phyloP scores from a whole-genome alignment of 2,329 filamentous ascomycete species.

The Curvularia sp. region DNA sequence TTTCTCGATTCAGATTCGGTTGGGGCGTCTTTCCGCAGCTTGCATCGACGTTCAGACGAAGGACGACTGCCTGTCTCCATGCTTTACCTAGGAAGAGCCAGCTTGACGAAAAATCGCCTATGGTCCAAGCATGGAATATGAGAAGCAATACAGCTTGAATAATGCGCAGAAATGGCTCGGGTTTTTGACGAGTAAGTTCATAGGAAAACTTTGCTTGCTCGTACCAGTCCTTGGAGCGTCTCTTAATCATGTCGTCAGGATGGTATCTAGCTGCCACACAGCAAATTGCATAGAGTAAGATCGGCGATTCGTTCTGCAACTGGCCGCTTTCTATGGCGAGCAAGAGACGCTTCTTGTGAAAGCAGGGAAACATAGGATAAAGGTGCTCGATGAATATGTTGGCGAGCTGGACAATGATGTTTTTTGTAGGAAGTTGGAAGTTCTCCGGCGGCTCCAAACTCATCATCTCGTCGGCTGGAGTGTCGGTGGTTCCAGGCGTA shows the following conservation, averaged over 20 bases:
- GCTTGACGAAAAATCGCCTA: slow-evolving; percentile 39
- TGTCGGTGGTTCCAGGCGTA: neutral
- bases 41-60: slow-evolving; percentile 27
- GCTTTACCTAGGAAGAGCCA: slow-evolving; percentile 44
- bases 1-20: slow-evolving; percentile 8
- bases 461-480: neutral
- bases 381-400: slow-evolving; percentile 37
- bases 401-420: slow-evolving; percentile 29
- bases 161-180: slow-evolving; percentile 29
- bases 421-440: slow-evolving; percentile 25
- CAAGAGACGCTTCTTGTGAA: slow-evolving; percentile 35
- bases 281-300: slow-evolving; percentile 39
- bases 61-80: slow-evolving; percentile 41
- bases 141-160: slow-evolving; percentile 39
- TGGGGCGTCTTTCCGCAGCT: neutral
- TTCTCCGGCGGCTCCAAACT: slow-evolving; percentile 14
- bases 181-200: slow-evolving; percentile 30
- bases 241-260: slow-evolving; percentile 27
- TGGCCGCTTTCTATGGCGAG: slow-evolving; percentile 20
- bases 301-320: slow-evolving; percentile 28
- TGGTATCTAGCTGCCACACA: slow-evolving; percentile 36
- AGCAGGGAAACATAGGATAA: slow-evolving; percentile 36
- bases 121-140: slow-evolving; percentile 30
- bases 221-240: slow-evolving; percentile 35
- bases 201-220: slow-evolving; percentile 40